Evolutionary conservation across 345 rosid species (phyloP), one percentile per base, ranked within the genome.

Genomic region (Laguncularia racemosa): DNA sequence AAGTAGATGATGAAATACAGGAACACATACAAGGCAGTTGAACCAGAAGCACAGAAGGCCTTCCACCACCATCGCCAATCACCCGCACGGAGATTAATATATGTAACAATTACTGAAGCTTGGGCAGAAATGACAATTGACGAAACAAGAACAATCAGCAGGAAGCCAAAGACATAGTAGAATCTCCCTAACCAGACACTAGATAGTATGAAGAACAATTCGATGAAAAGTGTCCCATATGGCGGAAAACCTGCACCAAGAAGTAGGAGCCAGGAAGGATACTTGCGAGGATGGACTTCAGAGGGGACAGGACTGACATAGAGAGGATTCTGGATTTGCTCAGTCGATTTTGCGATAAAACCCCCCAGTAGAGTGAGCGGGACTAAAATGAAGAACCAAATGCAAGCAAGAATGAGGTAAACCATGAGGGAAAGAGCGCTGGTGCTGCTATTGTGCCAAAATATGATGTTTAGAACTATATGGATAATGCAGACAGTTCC

Each of bases 51-150:
- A 26, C 13, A 65, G 63, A 65, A 65, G 2, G 69, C 49, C 57
- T 65, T 65, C 69, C 69, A 65, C 69, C 69, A 65, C 69, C 69
- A 65, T 19, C 44, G 21, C 53, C 57, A 65, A 15, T 65, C 68
- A 57, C 49, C 63, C 4, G 44, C 69, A 16, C 13, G 44, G 12
- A 65, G 62, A 46, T 45, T 46, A 45, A 58, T 58, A 38, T 57
- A 50, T 10, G 62, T 50, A 13, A 64, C 20, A 16, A 64, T 19
- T 44, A 64, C 15, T 14, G 68, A 64, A 13, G 44, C 55, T 26
- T 49, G 50, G 0, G 52, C 58, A 52, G 56, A 58, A 3, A 57
- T 21, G 0, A 65, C 3, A 15, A 65, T 28, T 21, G 52, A 45
- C 45, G 46, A 18, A 16, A 45, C 15, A 18, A 65, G 58, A 44